phyloP scores from a whole-genome alignment of 2,329 filamentous ascomycete species.

The Stagonosporopsis tanaceti region DNA sequence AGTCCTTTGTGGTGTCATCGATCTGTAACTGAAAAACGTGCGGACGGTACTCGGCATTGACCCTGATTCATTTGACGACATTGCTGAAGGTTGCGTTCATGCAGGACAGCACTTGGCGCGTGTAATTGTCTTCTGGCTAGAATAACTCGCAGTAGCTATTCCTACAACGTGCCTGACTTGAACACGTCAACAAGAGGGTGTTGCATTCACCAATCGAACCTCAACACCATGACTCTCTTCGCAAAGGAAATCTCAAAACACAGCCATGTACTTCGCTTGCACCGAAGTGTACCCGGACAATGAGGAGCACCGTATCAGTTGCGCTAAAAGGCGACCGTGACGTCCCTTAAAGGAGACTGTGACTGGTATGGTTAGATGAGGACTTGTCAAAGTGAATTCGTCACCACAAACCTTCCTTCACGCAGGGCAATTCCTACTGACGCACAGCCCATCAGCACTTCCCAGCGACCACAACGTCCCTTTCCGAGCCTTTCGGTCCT shows the following conservation, averaged over 20 bases:
- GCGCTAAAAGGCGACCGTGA: neutral
- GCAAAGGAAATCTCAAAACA: neutral
- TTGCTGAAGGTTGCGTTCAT: constrained; percentile 19
- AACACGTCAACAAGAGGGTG: neutral
- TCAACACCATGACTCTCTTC: neutral
- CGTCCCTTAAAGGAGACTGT: neutral
- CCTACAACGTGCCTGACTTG: neutral
- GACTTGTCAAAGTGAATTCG: neutral
- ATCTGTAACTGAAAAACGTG: neutral
- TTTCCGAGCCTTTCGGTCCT: constrained; percentile 12
- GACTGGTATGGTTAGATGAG: neutral
- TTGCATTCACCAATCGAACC: neutral
- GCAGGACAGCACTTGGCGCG: constrained; percentile 8
- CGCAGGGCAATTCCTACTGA: neutral
- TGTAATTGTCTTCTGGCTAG: neutral
- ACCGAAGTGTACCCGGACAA: neutral
- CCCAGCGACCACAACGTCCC: constrained; percentile 12
- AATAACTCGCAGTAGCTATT: neutral
- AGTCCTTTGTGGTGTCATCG: neutral
- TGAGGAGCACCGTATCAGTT: neutral
- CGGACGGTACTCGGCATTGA: constrained; percentile 1
- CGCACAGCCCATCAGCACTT: constrained; percentile 12
- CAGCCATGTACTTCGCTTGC: neutral
- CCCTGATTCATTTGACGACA: constrained; percentile 10
- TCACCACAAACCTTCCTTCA: neutral